These are phyloP conservation scores for Evernia prunastri DNA, from an alignment of 495 filamentous ascomycete species.

Conservation along the genomic window DNA sequence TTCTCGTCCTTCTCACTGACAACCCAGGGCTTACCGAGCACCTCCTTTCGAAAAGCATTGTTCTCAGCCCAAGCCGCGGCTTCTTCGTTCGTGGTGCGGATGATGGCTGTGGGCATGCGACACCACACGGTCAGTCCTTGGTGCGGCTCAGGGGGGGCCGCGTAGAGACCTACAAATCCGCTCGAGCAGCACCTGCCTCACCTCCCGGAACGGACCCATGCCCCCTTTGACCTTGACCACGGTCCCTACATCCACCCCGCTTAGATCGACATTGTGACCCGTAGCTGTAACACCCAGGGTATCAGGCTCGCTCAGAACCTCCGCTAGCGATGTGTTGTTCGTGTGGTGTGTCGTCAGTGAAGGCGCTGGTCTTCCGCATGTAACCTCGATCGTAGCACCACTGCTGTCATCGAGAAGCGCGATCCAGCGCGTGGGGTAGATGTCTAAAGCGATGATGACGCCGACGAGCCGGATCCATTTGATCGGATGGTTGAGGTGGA, in stretches of 20 bases:
- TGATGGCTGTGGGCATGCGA: conserved; percentile 20
- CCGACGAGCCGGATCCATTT: conserved; percentile 76
- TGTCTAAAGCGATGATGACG: conserved; percentile 67
- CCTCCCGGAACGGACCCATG: conserved; percentile 53
- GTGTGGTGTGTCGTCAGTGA: conserved; percentile 13
- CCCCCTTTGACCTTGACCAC: conserved; percentile 75
- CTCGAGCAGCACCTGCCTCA: conserved; percentile 62
- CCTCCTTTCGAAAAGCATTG: conserved; percentile 51
- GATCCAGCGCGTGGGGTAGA: conserved; percentile 51
- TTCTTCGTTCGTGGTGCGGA: conserved; percentile 67
- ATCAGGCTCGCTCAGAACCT: background rate
- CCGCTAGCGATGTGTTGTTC: conserved; percentile 1
- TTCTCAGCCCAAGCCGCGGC: conserved; percentile 68
- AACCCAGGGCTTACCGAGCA: conserved; percentile 64
- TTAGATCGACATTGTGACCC: conserved; percentile 36
- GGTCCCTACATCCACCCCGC: conserved; percentile 54
- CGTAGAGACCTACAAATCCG: conserved; percentile 42
- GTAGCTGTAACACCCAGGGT: conserved; percentile 28
- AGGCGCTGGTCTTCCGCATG: conserved; percentile 28
- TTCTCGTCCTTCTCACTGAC: conserved; percentile 49
- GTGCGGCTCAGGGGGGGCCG: background rate
- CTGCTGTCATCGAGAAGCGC: conserved; percentile 82
- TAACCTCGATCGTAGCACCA: conserved; percentile 64
- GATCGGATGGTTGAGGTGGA: conserved; percentile 83
- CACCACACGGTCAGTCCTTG: background rate